A percentile compares a stretch with the other conserved stretches of the same genome.
phyloP scores from a whole-genome alignment of 768 basidiomycete genomes.

The Daedaleopsis sinensis region DNA sequence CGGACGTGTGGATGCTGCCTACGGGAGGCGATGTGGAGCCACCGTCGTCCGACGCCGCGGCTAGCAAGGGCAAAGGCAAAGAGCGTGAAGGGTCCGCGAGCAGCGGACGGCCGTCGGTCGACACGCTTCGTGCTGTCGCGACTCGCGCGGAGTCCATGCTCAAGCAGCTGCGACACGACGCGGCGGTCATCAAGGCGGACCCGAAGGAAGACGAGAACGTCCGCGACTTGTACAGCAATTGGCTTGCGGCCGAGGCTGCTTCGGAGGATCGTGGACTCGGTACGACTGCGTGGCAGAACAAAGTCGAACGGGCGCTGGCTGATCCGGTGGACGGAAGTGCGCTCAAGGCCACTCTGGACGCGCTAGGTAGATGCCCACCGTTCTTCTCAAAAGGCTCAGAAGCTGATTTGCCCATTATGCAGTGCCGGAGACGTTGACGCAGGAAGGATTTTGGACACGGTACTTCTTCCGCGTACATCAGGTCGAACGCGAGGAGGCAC shows the following conservation, averaged over 20 bases:
- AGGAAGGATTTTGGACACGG: conserved; percentile 79
- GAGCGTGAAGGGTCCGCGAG: conserved; percentile 33
- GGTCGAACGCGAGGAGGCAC: conserved; percentile 76
- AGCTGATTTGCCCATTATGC: background rate
- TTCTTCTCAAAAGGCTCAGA: background rate
- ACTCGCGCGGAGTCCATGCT: conserved; percentile 81
- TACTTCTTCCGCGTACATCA: conserved; percentile 91
- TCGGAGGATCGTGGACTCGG: conserved; percentile 50
- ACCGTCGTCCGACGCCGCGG: conserved; percentile 19
- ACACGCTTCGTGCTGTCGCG: conserved; percentile 57
- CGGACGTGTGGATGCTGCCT: conserved; percentile 84
- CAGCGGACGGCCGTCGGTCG: conserved; percentile 34
- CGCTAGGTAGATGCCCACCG: conserved; percentile 54
- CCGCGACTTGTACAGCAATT: conserved; percentile 56
- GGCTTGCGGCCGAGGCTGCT: conserved; percentile 57
- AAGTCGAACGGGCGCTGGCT: conserved; percentile 49
- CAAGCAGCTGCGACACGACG: conserved; percentile 71
- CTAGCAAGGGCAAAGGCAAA: conserved; percentile 39
- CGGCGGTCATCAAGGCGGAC: conserved; percentile 74
- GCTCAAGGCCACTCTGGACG: conserved; percentile 54
- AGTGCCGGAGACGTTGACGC: conserved; percentile 72
- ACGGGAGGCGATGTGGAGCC: conserved; percentile 27
- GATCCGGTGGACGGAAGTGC: conserved; percentile 55
- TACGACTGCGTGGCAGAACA: conserved; percentile 58
- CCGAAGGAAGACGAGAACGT: conserved; percentile 65